These are phyloP conservation scores for Neckera pumila DNA, from an alignment of 225 moss, liverwort and hornwort genomes.

Conservation along the genomic window DNA sequence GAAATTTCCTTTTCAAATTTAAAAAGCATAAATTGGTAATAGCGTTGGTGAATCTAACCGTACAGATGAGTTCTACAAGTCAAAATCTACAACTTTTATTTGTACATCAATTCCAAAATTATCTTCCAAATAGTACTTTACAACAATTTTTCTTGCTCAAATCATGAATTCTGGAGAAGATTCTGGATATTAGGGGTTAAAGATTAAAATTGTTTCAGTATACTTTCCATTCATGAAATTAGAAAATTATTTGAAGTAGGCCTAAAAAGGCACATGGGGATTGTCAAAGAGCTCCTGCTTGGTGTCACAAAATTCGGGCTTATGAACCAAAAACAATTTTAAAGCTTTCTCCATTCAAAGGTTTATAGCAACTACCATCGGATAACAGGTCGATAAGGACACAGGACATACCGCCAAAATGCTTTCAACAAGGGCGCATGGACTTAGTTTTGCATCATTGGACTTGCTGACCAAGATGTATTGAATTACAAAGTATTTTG, in stretches of 20 bases:
- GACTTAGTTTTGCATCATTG: neutral
- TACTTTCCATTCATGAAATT: neutral
- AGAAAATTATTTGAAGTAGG: neutral
- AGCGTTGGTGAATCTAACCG: too few relatives aligned
- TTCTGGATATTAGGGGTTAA: too few relatives aligned
- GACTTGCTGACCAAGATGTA: neutral
- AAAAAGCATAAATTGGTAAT: too few relatives aligned
- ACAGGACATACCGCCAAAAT: neutral
- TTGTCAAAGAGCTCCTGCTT: neutral
- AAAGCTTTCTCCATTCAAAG: neutral
- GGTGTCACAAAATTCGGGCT: neutral
- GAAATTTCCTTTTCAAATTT: too few relatives aligned
- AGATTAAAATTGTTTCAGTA: neutral
- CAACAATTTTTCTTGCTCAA: too few relatives aligned
- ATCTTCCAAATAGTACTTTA: too few relatives aligned
- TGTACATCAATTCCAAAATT: too few relatives aligned
- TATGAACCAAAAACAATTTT: neutral
- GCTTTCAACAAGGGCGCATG: neutral
- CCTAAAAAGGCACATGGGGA: too few relatives aligned
- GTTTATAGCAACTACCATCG: too few relatives aligned
- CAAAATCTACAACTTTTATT: too few relatives aligned
- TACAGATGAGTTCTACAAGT: too few relatives aligned
- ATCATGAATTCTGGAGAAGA: too few relatives aligned
- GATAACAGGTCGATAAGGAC: neutral
- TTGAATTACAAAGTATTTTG: neutral